Evolutionary conservation across 179 eudicot species (phyloP).

Genomic region (Drosera spatulata): DNA sequence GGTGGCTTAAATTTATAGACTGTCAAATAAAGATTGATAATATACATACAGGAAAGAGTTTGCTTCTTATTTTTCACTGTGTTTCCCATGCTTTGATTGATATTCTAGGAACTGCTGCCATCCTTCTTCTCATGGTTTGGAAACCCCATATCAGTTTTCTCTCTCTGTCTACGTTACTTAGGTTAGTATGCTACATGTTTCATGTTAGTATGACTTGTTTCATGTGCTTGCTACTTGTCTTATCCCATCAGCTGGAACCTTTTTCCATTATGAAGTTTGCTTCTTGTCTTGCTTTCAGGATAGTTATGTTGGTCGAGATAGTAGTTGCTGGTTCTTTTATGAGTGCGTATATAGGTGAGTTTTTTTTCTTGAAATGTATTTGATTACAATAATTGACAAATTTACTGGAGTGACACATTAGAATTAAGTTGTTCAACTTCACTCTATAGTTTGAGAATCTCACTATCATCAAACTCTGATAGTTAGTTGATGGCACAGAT

Average conservation of each 20-base stretch:
- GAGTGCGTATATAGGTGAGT: slow-evolving; percentile 72
- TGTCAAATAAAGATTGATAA: neutral
- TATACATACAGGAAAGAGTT: too few relatives aligned
- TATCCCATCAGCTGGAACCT: neutral
- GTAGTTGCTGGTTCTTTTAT: slow-evolving; percentile 77
- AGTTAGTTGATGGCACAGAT: too few relatives aligned
- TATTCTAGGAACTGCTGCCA: slow-evolving; percentile 77
- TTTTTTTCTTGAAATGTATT: neutral
- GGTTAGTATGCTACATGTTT: slow-evolving; percentile 25
- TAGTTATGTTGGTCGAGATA: slow-evolving; percentile 86
- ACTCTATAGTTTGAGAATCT: too few relatives aligned
- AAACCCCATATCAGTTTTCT: slow-evolving; percentile 68
- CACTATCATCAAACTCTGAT: too few relatives aligned
- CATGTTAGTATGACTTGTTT: neutral
- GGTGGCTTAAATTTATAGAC: neutral
- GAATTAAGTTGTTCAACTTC: too few relatives aligned
- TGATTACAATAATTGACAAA: neutral
- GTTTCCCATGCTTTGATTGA: neutral
- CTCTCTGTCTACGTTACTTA: slow-evolving; percentile 57
- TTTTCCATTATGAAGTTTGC: neutral
- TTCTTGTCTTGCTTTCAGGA: slow-evolving; percentile 39
- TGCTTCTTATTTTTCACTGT: too few relatives aligned
- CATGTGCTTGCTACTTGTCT: neutral
- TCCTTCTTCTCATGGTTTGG: slow-evolving; percentile 90
- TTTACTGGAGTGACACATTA: neutral